These are phyloP conservation scores for Steccherinum ochraceum DNA, from an alignment of 768 basidiomycete genomes.

Conservation along the genomic window DNA sequence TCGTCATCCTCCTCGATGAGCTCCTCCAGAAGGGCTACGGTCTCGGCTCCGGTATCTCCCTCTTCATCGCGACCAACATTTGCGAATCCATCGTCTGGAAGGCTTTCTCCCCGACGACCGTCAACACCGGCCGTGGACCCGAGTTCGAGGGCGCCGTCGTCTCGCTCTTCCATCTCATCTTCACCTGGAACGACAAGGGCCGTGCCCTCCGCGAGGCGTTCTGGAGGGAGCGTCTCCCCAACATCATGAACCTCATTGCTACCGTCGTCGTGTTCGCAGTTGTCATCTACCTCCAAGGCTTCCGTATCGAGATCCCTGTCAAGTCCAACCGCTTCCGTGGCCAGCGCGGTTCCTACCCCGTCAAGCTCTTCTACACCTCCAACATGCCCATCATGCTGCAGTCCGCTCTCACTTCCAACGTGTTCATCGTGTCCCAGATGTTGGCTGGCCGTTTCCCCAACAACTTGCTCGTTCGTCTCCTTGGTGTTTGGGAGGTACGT, in stretches of 20 bases:
- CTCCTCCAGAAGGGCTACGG: conserved; percentile 99
- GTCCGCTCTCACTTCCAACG: conserved; percentile 85
- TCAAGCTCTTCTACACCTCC: conserved; percentile 97
- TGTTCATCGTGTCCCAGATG: conserved; percentile 97
- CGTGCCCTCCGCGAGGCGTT: conserved; percentile 96
- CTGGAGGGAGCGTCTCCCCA: conserved; percentile 95
- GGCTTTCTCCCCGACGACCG: conserved; percentile 95
- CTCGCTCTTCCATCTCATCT: conserved; percentile 93
- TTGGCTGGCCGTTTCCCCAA: conserved; percentile 84
- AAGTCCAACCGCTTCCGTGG: conserved; percentile 96
- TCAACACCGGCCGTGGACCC: conserved; percentile 96
- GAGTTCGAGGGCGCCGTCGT: conserved; percentile 98
- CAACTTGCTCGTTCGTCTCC: conserved; percentile 82
- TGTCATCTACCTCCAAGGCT: conserved; percentile 98
- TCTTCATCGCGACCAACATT: conserved; percentile 99
- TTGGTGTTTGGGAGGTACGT: conserved; percentile 97
- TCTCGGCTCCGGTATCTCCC: conserved; percentile 95
- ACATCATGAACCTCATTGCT: conserved; percentile 95
- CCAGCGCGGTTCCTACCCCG: conserved; percentile 91
- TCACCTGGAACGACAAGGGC: conserved; percentile 98
- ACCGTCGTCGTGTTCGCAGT: conserved; percentile 88
- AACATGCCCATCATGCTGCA: conserved; percentile 99
- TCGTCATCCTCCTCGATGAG: conserved; percentile 97
- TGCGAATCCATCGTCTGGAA: conserved; percentile 99
- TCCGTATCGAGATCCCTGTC: conserved; percentile 97